Evolutionary conservation across 805 yeast genomes (phyloP), one percentile per base, ranked within the genome.

Genomic region (Yamadazyma scolyti): DNA sequence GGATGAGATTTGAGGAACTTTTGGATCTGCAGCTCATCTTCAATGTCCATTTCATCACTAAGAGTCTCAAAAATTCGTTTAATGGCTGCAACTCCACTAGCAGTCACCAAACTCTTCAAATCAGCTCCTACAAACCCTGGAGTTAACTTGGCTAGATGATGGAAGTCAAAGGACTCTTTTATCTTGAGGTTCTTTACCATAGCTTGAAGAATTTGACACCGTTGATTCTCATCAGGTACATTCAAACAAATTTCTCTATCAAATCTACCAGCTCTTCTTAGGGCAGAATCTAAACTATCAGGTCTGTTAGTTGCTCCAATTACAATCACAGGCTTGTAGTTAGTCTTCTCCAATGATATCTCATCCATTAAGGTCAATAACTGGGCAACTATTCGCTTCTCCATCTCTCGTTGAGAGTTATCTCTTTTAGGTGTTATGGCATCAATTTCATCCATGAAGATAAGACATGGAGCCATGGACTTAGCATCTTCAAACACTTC

Each of bases 101-200:
- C 96, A 0, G 96, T 79, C 1, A 86, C 94, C 35, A 93, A 69
- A 9, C 97, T 94, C 48, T 88, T 87, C 44, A 93, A 70, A 65
- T 93, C 98, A 1, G 98, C 98, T 31, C 97, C 98, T 5, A 93
- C 98, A 57, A 79, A 93, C 10, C 98, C 98, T 0, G 98, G 97
- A 0, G 98, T 93, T 65, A 85, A 65, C 50, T 89, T 89, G 2
- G 97, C 96, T 30, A 93, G 65, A 38, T 73, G 72, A 25, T 60
- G 50, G 53, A 77, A 85, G 44, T 89, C 87, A 43, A 90, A 75
- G 13, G 34, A 44, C 20, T 63, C 73, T 23, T 52, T 46, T 23
- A 87, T 63, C 47, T 81, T 78, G 43, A 93, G 65, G 17, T 64
- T 65, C 16, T 67, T 53, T 1, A 93, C 77, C 82, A 88, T 82